phyloP scores from a whole-genome alignment of 108 stramenopile species.

The Epithemia pelagica region DNA sequence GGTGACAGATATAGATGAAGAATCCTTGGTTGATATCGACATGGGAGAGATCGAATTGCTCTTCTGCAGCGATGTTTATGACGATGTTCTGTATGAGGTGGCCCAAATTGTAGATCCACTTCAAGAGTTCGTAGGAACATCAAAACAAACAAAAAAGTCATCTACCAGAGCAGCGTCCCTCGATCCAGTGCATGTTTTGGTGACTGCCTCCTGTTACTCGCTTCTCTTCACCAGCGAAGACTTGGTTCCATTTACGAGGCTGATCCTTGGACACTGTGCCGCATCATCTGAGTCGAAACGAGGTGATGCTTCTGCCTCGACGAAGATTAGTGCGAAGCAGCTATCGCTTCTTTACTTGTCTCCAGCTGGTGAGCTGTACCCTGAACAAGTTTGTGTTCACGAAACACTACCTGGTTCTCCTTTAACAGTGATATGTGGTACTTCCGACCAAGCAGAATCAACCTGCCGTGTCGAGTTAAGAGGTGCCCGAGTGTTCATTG shows the following conservation, averaged over 20 bases:
- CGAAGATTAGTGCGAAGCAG: not conserved
- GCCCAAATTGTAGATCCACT: not conserved
- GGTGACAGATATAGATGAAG: not conserved
- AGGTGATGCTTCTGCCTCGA: not conserved
- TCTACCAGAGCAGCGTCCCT: not conserved
- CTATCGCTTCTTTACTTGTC: constrained; percentile 24
- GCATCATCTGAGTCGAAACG: not conserved
- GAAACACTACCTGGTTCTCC: constrained; percentile 14
- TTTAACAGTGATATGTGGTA: not conserved
- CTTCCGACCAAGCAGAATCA: not conserved
- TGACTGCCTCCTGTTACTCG: constrained; percentile 9
- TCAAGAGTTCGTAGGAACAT: not conserved
- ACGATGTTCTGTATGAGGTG: constrained; percentile 28
- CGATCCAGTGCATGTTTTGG: not conserved
- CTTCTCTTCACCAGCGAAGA: constrained; percentile 26
- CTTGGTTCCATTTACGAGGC: constrained; percentile 33
- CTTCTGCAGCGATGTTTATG: constrained; percentile 27
- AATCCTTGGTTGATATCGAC: constrained; percentile 23
- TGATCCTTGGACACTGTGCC: constrained; percentile 12
- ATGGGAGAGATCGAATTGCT: constrained; percentile 33
- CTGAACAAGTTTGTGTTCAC: constrained; percentile 7
- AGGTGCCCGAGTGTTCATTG: constrained; percentile 42
- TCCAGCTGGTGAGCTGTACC: constrained; percentile 50
- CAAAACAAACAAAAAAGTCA: not conserved
- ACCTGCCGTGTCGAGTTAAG: constrained; percentile 18